Percentiles rank a stretch among this genome's conserved stretches.
Conservation (phyloP, 2,329 filamentous ascomycete species). For the Plectosphaerella plurivora region DNA sequence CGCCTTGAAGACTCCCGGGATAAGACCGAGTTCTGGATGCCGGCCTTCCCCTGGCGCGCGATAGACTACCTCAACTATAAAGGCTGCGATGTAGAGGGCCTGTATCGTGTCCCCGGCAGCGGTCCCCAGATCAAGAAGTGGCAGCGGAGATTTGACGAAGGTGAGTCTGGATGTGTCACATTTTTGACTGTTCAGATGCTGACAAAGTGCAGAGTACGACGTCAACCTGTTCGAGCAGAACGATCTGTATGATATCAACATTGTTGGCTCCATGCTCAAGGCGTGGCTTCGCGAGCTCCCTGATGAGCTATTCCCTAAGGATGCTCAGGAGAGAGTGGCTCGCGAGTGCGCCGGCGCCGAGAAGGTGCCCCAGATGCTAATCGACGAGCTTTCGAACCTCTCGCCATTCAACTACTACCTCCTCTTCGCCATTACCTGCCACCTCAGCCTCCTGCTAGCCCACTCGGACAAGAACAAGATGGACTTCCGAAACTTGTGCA, state of each 20-base stretch:
- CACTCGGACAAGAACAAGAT: slow-evolving; percentile 97
- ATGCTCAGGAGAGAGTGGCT: slow-evolving; percentile 73
- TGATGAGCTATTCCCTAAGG: slow-evolving; percentile 87
- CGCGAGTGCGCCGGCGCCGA: slow-evolving; percentile 75
- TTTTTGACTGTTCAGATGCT: not conserved
- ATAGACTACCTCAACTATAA: slow-evolving; percentile 97
- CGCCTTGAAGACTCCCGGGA: slow-evolving; percentile 81
- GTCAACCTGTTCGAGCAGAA: slow-evolving; percentile 85
- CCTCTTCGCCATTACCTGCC: slow-evolving; percentile 94
- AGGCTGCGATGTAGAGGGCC: slow-evolving; percentile 85
- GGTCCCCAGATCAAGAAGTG: slow-evolving; percentile 89
- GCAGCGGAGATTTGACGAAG: slow-evolving; percentile 85
- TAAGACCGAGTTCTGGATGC: slow-evolving; percentile 99
- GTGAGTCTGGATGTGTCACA: slow-evolving; percentile 36
- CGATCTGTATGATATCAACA: slow-evolving; percentile 93
- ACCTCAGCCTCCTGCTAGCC: slow-evolving; percentile 84
- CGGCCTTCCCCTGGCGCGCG: slow-evolving; percentile 87
- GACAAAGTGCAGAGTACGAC: slow-evolving; percentile 56
- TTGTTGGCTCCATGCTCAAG: slow-evolving; percentile 93
- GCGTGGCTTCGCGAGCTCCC: slow-evolving; percentile 94
- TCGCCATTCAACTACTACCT: slow-evolving; percentile 97
- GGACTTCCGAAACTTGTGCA: slow-evolving; percentile 92
- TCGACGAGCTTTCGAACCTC: slow-evolving; percentile 89
- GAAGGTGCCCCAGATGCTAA: slow-evolving; percentile 76
- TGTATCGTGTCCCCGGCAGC: slow-evolving; percentile 90